A percentile compares a stretch with the other conserved stretches of the same genome.
Evolutionary conservation across 805 yeast species (phyloP).

Genomic region (Lachancea lanzarotensis): DNA sequence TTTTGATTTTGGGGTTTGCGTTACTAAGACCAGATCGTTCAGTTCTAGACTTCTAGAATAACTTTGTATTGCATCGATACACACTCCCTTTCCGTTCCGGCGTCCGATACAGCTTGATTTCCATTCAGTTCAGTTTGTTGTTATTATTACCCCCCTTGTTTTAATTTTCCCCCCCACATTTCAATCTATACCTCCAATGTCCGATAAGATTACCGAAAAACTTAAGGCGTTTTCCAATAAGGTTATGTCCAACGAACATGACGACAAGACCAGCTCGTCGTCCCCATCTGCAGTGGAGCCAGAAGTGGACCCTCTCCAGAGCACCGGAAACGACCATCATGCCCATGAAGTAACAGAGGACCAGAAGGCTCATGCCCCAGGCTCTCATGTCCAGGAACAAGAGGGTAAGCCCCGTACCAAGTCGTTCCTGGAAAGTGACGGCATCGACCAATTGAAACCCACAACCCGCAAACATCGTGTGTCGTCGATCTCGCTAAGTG

Average conservation of each 20-base stretch:
- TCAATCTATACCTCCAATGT: constrained; percentile 5
- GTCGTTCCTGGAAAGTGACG: constrained; percentile 65
- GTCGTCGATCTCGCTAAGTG: constrained; percentile 61
- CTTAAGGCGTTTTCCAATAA: constrained; percentile 12
- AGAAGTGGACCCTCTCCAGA: constrained; percentile 10
- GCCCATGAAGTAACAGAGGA: constrained; percentile 1
- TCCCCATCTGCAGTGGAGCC: not conserved
- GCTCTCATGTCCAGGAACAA: constrained; percentile 4
- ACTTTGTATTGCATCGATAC: no score
- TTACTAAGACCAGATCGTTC: no score
- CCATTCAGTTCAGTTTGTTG: no score
- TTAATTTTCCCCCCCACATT: no score
- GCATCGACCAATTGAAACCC: constrained; percentile 62
- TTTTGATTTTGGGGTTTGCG: not conserved
- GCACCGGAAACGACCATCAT: constrained; percentile 2
- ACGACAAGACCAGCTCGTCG: constrained; percentile 1
- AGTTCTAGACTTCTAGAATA: no score
- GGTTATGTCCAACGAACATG: constrained; percentile 5
- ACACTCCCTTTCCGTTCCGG: no score
- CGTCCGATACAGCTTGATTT: no score
- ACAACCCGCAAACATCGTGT: constrained; percentile 55
- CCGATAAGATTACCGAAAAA: constrained; percentile 13
- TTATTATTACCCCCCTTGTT: no score
- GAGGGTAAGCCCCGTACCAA: constrained; percentile 23
- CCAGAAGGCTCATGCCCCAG: constrained; percentile 8